Base-by-base conservation (phyloP, 768 basidiomycete species). In the Collybia nuda region DNA sequence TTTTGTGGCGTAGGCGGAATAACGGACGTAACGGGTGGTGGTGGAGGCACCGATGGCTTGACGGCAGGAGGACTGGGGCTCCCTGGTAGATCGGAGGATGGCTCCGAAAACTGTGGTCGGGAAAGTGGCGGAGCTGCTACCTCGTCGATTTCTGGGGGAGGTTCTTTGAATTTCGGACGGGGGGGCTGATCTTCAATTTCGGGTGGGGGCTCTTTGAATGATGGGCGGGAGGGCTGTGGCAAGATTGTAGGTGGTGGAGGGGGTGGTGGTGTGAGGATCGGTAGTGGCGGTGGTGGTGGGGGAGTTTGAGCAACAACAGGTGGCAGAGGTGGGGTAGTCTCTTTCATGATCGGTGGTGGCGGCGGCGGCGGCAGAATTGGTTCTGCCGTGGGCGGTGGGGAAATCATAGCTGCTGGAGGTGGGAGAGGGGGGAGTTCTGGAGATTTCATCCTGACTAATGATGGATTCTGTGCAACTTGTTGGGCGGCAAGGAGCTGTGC, bases 401-500 rank as follows among this genome's bases (percentile, higher is more conserved):
- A 23, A 14, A 26, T 12, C 12, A 28, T n/a, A 14, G 7, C 41
- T 2, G 60, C 50, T 18, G 56, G 32, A n/a, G 56, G 49, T 28
- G 58, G 55, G n/a, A 56, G 58, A 21, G 55, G 54, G 24, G 71
- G 59, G 2, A 62, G 49, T 19, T 67, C 66, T 23, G 73, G 67
- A 12, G 72, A 72, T 57, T 62, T 67, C 39, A 47, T 58, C 41
- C 63, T 68, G 12, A 66, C 65, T 17, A 76, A 56, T 2, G 75
- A 75, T 44, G 76, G 73, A 49, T 79, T 79, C 60, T 82, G 81
- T 2, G 80, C 80, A 38, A 78, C 73, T 56, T 85, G 80, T 61
- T 92, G 86, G 29, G 82, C 84, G 12, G 82, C 84, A 15, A 92
- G 77, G 12, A 90, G 71, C 52, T 91, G 85, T 53, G 82, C 76